Evolutionary conservation across 192 early-diverging fungal species (phyloP).

Genomic region (Helicostylum pulchrum): DNA sequence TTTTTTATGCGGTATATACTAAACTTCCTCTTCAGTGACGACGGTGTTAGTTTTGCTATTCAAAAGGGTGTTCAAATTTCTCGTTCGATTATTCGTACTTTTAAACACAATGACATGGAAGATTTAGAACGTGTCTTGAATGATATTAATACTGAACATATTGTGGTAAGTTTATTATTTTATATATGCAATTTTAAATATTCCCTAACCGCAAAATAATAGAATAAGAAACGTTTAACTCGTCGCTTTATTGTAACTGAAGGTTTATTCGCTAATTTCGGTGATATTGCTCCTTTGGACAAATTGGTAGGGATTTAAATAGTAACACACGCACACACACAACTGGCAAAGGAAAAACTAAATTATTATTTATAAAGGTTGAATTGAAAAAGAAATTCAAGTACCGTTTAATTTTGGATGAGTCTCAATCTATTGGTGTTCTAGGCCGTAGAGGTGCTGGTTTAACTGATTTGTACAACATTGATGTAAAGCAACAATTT

Average conservation of each 20-base stretch:
- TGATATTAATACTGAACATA: slow-evolving; percentile 67
- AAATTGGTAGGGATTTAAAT: slow-evolving; percentile 40
- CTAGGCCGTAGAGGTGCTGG: slow-evolving; percentile 89
- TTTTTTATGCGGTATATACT: not conserved
- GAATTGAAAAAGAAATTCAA: slow-evolving; percentile 94
- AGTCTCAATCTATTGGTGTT: slow-evolving; percentile 86
- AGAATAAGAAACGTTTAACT: slow-evolving; percentile 75
- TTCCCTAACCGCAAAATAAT: not conserved
- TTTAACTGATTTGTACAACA: slow-evolving; percentile 77
- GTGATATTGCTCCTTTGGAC: slow-evolving; percentile 82
- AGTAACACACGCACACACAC: too few relatives aligned
- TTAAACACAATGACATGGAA: slow-evolving; percentile 96
- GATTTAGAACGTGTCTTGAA: slow-evolving; percentile 86
- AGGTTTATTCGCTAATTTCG: slow-evolving; percentile 84
- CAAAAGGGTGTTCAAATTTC: slow-evolving; percentile 90
- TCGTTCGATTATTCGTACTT: slow-evolving; percentile 83
- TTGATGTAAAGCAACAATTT: slow-evolving; percentile 46
- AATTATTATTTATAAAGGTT: slow-evolving; percentile 34
- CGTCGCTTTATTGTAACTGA: slow-evolving; percentile 94
- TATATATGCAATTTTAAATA: not conserved
- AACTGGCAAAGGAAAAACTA: too few relatives aligned
- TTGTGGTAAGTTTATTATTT: slow-evolving; percentile 35
- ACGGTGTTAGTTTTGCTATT: slow-evolving; percentile 82
- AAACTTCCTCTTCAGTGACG: slow-evolving; percentile 53
- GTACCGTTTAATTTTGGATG: slow-evolving; percentile 94